Evolutionary conservation across 805 yeast genomes (phyloP).

Genomic region (Yamadazyma takamatsuzukensis): DNA sequence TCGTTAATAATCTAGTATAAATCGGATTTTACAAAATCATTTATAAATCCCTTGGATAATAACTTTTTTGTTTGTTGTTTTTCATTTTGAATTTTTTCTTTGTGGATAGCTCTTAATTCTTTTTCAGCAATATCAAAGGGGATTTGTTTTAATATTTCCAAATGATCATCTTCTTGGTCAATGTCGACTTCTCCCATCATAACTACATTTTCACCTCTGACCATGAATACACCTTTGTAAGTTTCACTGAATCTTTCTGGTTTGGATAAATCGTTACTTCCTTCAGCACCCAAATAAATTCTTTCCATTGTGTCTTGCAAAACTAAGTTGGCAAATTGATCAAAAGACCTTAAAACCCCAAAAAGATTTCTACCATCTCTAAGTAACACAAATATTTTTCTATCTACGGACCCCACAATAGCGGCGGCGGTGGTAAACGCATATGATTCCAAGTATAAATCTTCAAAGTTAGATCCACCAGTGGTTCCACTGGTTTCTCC

Average conservation of each 20-base stretch:
- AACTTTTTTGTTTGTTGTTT: constrained; percentile 44
- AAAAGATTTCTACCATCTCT: constrained; percentile 87
- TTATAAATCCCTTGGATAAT: constrained; percentile 52
- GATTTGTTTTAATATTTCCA: constrained; percentile 53
- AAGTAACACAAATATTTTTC: constrained; percentile 76
- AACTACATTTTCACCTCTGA: constrained; percentile 95
- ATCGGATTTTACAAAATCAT: constrained; percentile 54
- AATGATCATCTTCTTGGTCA: constrained; percentile 73
- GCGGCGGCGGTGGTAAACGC: constrained; percentile 89
- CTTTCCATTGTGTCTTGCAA: constrained; percentile 89
- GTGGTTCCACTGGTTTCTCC: no score
- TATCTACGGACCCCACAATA: constrained; percentile 80
- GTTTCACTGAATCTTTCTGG: constrained; percentile 64
- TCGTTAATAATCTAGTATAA: constrained; percentile 34
- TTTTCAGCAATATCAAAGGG: constrained; percentile 60
- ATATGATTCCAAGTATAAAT: constrained; percentile 71
- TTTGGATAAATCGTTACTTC: constrained; percentile 28
- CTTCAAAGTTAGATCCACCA: constrained; percentile 40
- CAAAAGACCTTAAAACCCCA: constrained; percentile 92
- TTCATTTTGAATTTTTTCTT: constrained; percentile 36
- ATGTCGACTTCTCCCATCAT: constrained; percentile 92
- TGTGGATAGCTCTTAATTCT: constrained; percentile 29
- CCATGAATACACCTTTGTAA: constrained; percentile 76
- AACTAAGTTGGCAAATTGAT: constrained; percentile 90
- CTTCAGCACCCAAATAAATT: constrained; percentile 50